Base-by-base conservation (phyloP, 345 rosid species). In the Xanthoceras sorbifolium region DNA sequence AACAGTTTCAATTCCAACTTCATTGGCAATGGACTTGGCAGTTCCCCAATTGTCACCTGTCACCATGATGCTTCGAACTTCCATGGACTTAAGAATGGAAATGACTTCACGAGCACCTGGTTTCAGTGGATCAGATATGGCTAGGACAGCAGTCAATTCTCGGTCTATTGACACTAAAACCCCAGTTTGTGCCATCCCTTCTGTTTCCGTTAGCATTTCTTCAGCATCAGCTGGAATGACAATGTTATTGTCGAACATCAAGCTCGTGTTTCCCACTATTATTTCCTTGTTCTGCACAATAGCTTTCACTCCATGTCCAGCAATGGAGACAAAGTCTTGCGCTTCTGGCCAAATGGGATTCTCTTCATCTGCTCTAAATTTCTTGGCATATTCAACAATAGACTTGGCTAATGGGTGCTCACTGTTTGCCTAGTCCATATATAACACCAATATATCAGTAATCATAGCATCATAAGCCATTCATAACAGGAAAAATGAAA, bases 11-110 rank as follows among this genome's bases (percentile, higher is more conserved):
- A 96, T 93, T 65, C 99, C 97, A 0, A 93, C 97, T 80, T 93
- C 90, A 74, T 78, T 66, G 48, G 98, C 94, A 74, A 96, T 89
- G 62, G 98, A 91, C 69, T 85, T 88, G 9, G 99, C 99, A 44
- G 98, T 96, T 69, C 98, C 99, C 99, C 93, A 89, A 71, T 93
- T 96, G 68, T 96, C 99, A 81, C 99, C 99, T 0, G 99, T 96
- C 26, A 91, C 98, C 92, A 96, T 87, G 71, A 96, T 89, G 88
- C 93, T 93, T 80, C 65, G 76, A 60, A 95, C 89, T 20, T 86
- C 81, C 99, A 95, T 90, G 6, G 94, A 90, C 79, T 87, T 91
- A 48, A 95, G 91, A 77, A 93, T 86, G 8, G 97, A 85, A 70
- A 93, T 86, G 82, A 90, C 94, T 82, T 87, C 94, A 1, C 20